Evolutionary conservation across 2,329 filamentous ascomycete species (phyloP).

Genomic region (Arthrinium phaeospermum): DNA sequence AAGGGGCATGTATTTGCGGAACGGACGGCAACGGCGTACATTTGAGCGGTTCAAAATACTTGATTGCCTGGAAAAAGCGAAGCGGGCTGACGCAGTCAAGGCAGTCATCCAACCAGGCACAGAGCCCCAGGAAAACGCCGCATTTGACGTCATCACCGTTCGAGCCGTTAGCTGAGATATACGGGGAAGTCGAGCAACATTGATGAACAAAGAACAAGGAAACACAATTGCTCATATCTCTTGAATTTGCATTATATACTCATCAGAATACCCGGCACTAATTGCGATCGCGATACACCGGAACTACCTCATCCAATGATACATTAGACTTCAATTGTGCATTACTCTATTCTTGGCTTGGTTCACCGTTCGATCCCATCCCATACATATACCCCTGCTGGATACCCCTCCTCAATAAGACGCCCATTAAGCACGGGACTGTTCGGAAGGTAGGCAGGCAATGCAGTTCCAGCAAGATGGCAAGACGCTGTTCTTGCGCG

Average conservation of each 20-base stretch:
- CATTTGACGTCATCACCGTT: conserved; percentile 12
- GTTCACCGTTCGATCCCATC: neutral
- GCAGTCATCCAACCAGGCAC: neutral
- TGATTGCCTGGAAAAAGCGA: neutral
- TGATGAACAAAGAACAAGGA: neutral
- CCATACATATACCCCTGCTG: neutral
- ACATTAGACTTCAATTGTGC: neutral
- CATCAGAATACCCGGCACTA: neutral
- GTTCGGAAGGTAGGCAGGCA: neutral
- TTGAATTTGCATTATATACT: neutral
- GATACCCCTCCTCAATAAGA: neutral
- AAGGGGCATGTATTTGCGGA: neutral
- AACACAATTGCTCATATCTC: neutral
- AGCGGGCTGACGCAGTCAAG: neutral
- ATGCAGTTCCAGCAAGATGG: conserved; percentile 27
- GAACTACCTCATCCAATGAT: neutral
- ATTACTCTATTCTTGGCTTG: neutral
- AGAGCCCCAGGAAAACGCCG: neutral
- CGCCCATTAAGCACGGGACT: neutral
- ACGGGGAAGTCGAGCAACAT: neutral
- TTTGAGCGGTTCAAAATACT: neutral
- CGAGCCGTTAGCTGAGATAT: neutral
- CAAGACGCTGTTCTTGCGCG: conserved; percentile 30
- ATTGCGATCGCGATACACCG: neutral
- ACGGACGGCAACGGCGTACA: neutral